Base-by-base conservation (phyloP, 176 grass and related monocot genomes). In the Lolium multiflorum region DNA sequence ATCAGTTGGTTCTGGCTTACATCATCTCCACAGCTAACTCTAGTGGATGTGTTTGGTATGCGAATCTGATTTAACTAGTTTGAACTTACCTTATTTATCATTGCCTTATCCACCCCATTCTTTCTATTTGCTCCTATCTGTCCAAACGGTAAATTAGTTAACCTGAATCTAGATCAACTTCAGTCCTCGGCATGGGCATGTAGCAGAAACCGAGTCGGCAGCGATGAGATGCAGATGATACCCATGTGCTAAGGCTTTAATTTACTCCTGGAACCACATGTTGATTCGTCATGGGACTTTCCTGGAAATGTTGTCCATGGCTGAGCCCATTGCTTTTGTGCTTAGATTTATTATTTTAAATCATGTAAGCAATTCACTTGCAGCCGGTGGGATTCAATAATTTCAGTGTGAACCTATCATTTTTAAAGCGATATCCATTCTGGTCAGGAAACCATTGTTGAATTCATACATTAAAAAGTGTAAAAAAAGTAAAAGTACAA, bases 111-210 rank as follows among this genome's bases (percentile, higher is more conserved):
- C 20, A 75, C 3, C 38, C 20, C 0, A 0, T n/a, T 35, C 52
- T 79, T 12, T 83, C 66, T 72, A 37, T 18, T 55, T 73, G 58
- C 74, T 81, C 60, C n/a, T 56, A 74, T 83, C 47, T 90, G 80
- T 66, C 48, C 18, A 74, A 83, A 66, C 47, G 37, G 6, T 85
- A 66, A 25, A 39, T 17, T 68, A 76, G 38, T 52, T 39, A 71
- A 79, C 9, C 16, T 39, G 57, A 20, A 0, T 3, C 44, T 64
- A 46, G 44, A 90, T 73, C 83, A 86, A 64, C 63, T 66, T 78
- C 24, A 83, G 31, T 65, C 25, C 66, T 26, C 56, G 56, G 35
- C 54, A 54, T 90, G 83, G 54, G 12, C 43, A 22, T 77, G 57
- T 20, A 52, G 47, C 65, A 37, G 13, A 56, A 74, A 72, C 14